phyloP scores from a whole-genome alignment of 805 yeast genomes.

The Teunomyces barrocoloradensis region DNA sequence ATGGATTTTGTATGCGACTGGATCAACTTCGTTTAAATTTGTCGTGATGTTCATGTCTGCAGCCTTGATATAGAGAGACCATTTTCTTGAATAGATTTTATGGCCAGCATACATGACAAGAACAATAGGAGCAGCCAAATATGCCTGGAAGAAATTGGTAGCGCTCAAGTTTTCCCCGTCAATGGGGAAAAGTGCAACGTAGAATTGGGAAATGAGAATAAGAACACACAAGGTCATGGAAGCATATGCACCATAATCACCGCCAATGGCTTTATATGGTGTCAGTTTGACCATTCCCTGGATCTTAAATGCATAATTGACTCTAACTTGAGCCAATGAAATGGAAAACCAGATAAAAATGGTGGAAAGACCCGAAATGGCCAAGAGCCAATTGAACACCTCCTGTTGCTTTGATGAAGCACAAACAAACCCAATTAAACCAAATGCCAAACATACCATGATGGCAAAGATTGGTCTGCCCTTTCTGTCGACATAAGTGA shows the following conservation, averaged over 20 bases:
- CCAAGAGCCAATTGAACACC: constrained; percentile 72
- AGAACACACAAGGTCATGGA: constrained; percentile 28
- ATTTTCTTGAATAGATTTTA: constrained; percentile 22
- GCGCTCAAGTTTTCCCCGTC: constrained; percentile 21
- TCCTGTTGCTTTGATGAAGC: constrained; percentile 55
- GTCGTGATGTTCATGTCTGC: constrained; percentile 11
- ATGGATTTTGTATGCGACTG: constrained; percentile 50
- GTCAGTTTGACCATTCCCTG: constrained; percentile 43
- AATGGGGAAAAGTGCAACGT: constrained; percentile 39
- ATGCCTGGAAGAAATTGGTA: constrained; percentile 18
- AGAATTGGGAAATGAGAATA: constrained; percentile 41
- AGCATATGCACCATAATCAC: constrained; percentile 34
- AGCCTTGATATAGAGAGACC: constrained; percentile 13
- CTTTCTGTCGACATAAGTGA: constrained; percentile 66
- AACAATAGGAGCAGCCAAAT: constrained; percentile 22
- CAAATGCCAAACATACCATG: constrained; percentile 47
- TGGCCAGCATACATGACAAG: constrained; percentile 21
- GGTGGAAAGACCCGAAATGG: constrained; percentile 75
- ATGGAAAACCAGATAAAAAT: constrained; percentile 78
- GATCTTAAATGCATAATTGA: constrained; percentile 54
- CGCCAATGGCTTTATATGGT: constrained; percentile 35
- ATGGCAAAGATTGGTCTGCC: constrained; percentile 80
- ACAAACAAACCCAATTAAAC: constrained; percentile 58
- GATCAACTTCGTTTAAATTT: constrained; percentile 32
- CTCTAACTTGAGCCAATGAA: constrained; percentile 61